Evolutionary conservation across 2,329 filamentous ascomycete genomes (phyloP).

Genomic region (Colletotrichum tropicicola): DNA sequence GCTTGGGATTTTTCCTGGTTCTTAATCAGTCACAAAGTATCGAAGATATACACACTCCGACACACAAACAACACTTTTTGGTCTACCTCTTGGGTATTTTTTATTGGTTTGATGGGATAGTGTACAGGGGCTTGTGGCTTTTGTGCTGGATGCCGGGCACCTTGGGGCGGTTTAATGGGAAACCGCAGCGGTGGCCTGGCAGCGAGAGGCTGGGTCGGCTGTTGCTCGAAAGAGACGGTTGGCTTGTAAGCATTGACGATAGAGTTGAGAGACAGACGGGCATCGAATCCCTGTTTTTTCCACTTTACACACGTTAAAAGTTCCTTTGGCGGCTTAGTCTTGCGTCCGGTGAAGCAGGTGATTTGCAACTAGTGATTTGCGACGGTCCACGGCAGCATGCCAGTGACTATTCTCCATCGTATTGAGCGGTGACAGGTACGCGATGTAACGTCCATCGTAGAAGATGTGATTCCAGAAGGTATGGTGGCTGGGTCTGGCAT

Average conservation of each 20-base stretch:
- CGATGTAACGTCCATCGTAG: conserved; percentile 11
- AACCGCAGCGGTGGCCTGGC: conserved; percentile 9
- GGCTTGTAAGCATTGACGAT: conserved; percentile 26
- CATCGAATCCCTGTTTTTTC: conserved; percentile 28
- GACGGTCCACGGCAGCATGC: neutral
- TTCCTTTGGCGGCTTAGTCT: neutral
- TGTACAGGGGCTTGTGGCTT: conserved; percentile 13
- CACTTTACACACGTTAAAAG: neutral
- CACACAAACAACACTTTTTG: conserved; percentile 3
- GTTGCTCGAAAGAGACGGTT: conserved; percentile 29
- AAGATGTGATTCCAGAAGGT: neutral
- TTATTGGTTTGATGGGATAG: conserved; percentile 22
- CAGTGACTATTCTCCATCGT: neutral
- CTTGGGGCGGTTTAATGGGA: conserved; percentile 6
- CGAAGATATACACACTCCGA: conserved; percentile 24
- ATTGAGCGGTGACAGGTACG: neutral
- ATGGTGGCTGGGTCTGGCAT: neutral
- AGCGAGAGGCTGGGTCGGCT: conserved; percentile 12
- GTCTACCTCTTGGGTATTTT: conserved; percentile 20
- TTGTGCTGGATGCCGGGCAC: conserved; percentile 15
- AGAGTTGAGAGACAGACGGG: conserved; percentile 29
- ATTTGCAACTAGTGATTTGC: neutral
- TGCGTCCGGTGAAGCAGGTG: neutral
- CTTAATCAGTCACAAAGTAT: conserved; percentile 30
- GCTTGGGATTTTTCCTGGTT: conserved; percentile 41